Base-by-base conservation (phyloP, 2,329 filamentous ascomycete genomes). In the Fusarium stilboides region DNA sequence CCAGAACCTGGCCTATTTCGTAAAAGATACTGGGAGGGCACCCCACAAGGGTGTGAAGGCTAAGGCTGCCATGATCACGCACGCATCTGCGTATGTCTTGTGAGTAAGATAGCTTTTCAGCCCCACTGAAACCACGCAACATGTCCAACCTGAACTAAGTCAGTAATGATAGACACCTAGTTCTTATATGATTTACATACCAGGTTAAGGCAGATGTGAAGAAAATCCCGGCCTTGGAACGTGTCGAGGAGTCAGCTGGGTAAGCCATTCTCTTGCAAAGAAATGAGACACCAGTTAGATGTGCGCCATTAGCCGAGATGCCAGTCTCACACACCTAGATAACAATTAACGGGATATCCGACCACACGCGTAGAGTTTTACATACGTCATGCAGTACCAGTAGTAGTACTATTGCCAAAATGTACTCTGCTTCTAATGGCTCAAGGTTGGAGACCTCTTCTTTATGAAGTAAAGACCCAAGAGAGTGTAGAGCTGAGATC, bases 21-120 rank as follows among this genome's bases (percentile, higher is more conserved):
- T 59, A 42, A 26, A 77, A 77, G 0, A 77, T 59, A 2, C 62
- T 51, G 0, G 75, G 70, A 0, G 76, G 76, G 7, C 76, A 77
- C 2, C 75, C 76, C 0, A 77, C 66, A 2, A 77, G 44, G 1
- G 60, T 73, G 17, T 77, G 75, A 4, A 77, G 57, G 39, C 66
- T 70, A 0, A 65, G 62, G 13, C 67, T 75, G 8, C 65, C 70
- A 13, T 72, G 61, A 10, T 75, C 68, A 4, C 61, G 22, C 4
- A 77, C 73, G 26, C 67, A 73, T 20, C 57, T 44, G 12, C 74
- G 73, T 4, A 77, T 71, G 2, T 61, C 3, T 62, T 58, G 0
- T 73, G 65, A n/a, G 28, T 76, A 76, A 5, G 72, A 63, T 7
- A 77, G 69, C 31, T 77, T 77, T 43, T 77, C 75, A 1, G 76